These are phyloP conservation scores for Protoeuglena noctilucae DNA, from an alignment of 139 green algal species.

Conservation along the genomic window DNA sequence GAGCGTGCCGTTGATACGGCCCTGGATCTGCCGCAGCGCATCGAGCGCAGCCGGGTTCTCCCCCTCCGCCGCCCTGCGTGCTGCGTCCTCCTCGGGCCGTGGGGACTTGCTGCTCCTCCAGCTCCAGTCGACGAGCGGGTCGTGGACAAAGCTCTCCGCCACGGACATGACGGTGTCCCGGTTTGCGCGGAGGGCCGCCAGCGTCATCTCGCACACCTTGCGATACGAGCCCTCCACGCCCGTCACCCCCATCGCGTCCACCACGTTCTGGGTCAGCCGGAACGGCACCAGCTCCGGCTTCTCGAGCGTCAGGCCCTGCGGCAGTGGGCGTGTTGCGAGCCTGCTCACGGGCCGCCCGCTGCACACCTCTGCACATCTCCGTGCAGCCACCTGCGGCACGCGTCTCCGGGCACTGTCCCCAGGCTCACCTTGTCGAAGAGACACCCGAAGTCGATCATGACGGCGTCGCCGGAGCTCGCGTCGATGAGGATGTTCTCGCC, in stretches of 20 bases:
- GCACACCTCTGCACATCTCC: no score
- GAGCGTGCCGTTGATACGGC: slow-evolving; percentile 59
- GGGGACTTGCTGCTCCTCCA: slow-evolving; percentile 9
- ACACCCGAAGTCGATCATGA: slow-evolving; percentile 93
- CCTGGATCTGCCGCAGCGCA: slow-evolving; percentile 53
- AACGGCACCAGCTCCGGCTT: slow-evolving; percentile 86
- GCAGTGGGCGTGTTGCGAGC: not conserved
- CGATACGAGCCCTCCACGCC: slow-evolving; percentile 78
- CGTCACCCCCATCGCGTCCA: slow-evolving; percentile 79
- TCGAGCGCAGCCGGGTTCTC: slow-evolving; percentile 59
- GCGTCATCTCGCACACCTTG: slow-evolving; percentile 64
- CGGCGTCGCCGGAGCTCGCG: slow-evolving; percentile 24
- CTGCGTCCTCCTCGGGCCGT: slow-evolving; percentile 1
- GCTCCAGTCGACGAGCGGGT: slow-evolving; percentile 90
- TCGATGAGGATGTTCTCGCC: slow-evolving; percentile 93
- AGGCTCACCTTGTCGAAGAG: slow-evolving; percentile 65
- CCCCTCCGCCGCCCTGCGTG: slow-evolving; percentile 11
- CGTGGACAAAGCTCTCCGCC: slow-evolving; percentile 91
- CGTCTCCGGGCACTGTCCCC: slow-evolving; percentile 18
- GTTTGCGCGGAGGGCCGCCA: slow-evolving; percentile 65
- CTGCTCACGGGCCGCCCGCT: no score
- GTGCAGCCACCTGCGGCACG: slow-evolving; percentile 5
- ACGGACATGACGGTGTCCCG: slow-evolving; percentile 68
- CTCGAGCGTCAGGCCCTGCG: slow-evolving; percentile 45
- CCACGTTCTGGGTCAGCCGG: slow-evolving; percentile 91